Evolutionary conservation across 129 eudicot genomes (phyloP).

Genomic region (Dittrichia graveolens): DNA sequence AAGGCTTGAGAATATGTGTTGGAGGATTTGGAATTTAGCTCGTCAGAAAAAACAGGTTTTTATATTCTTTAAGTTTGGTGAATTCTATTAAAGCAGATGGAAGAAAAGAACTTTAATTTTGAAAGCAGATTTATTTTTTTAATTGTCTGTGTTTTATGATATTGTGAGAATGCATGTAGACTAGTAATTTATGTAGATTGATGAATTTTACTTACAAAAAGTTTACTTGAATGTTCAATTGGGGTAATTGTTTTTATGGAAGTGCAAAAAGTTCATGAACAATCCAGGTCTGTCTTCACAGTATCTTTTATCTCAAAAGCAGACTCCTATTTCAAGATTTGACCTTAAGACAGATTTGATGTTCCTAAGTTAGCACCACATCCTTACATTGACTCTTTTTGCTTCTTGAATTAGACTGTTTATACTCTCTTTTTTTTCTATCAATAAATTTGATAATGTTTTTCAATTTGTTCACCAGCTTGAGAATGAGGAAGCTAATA

Average conservation of each 20-base stretch:
- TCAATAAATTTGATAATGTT: slow-evolving; percentile 12
- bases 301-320: too few species aligned
- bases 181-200: background rate
- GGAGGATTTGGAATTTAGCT: slow-evolving; percentile 99
- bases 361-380: too few species aligned
- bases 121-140: slow-evolving; percentile 20
- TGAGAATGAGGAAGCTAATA: slow-evolving; percentile 81
- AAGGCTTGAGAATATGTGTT: slow-evolving; percentile 96
- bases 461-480: slow-evolving; percentile 47
- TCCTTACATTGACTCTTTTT: too few species aligned
- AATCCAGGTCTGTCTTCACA: too few species aligned
- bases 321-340: too few species aligned
- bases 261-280: too few species aligned
- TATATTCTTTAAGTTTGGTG: background rate
- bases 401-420: background rate
- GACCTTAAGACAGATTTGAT: too few species aligned
- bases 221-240: background rate
- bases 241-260: slow-evolving; percentile 4
- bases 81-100: background rate
- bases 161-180: background rate
- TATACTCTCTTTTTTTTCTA: background rate
- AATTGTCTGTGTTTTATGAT: slow-evolving; percentile 24
- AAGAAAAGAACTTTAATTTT: slow-evolving; percentile 28
- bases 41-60: slow-evolving; percentile 97
- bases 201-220: background rate